Percentiles rank a stretch among this genome's conserved stretches.
Conservation (phyloP, 176 grass and related monocot genomes). For the Aechmea fasciata region DNA sequence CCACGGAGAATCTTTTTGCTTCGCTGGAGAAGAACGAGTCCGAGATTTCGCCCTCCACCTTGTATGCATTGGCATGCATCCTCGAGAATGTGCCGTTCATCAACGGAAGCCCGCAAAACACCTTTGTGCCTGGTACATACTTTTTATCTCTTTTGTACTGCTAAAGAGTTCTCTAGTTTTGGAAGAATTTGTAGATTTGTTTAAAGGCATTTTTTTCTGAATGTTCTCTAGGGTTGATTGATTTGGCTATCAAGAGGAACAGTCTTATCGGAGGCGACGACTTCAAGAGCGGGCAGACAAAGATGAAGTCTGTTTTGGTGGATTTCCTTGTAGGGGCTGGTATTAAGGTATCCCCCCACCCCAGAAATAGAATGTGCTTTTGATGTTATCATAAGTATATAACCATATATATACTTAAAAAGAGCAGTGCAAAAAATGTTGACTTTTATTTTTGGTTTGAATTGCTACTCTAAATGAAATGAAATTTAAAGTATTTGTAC, state of each 20-base stretch:
- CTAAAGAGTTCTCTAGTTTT: neutral
- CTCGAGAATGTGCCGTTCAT: slow-evolving; percentile 82
- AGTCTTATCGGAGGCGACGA: slow-evolving; percentile 89
- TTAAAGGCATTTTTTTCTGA: slow-evolving; percentile 11
- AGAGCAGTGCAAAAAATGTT: neutral
- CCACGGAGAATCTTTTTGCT: slow-evolving; percentile 64
- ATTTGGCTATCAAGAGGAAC: slow-evolving; percentile 79
- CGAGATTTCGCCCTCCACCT: slow-evolving; percentile 79
- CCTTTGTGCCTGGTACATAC: slow-evolving; percentile 72
- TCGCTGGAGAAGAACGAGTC: slow-evolving; percentile 65
- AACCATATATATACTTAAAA: too few relatives aligned
- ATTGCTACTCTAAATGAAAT: too few relatives aligned
- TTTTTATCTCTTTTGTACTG: neutral
- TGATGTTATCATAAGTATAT: too few relatives aligned
- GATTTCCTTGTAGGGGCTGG: slow-evolving; percentile 97
- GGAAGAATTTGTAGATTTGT: neutral
- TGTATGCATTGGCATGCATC: slow-evolving; percentile 80
- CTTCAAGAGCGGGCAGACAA: slow-evolving; percentile 98
- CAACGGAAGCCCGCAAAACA: slow-evolving; percentile 97
- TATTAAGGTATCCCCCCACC: slow-evolving; percentile 51
- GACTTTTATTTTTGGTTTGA: slow-evolving; percentile 6
- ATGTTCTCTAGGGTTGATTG: slow-evolving; percentile 61
- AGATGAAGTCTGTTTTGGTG: slow-evolving; percentile 95
- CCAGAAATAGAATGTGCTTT: too few relatives aligned
- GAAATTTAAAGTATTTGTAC: too few relatives aligned